Conservation (phyloP, 441 rosid genomes). For the Melastoma candidum region DNA sequence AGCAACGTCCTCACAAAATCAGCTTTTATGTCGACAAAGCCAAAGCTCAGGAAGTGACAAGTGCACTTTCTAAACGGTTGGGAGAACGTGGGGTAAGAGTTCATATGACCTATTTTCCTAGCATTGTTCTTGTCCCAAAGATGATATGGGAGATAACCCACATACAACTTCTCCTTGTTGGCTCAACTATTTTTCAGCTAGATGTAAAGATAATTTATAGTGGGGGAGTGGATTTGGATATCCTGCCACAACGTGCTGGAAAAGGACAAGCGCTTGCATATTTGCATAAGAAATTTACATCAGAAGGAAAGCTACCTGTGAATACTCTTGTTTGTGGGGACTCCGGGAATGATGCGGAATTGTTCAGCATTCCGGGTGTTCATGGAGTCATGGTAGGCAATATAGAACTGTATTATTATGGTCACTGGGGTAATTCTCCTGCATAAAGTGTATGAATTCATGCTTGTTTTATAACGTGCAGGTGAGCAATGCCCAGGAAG, state of each 20-base stretch:
- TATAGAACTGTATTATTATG: constrained; percentile 4
- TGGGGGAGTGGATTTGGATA: constrained; percentile 96
- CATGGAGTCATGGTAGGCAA: constrained; percentile 78
- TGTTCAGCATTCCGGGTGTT: constrained; percentile 74
- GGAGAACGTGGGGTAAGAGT: constrained; percentile 53
- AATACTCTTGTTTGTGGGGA: constrained; percentile 90
- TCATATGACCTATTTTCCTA: background rate
- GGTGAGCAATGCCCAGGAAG: constrained; percentile 64
- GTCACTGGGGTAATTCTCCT: too few relatives aligned
- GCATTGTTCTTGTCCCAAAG: background rate
- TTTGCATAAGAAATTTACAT: constrained; percentile 61
- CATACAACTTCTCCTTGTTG: background rate
- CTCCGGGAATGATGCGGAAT: constrained; percentile 92
- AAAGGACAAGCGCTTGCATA: constrained; percentile 98
- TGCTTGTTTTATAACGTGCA: constrained; percentile 10
- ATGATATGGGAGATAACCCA: background rate
- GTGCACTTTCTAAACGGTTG: constrained; percentile 41
- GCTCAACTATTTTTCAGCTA: constrained; percentile 38
- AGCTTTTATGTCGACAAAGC: constrained; percentile 74
- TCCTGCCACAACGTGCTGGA: constrained; percentile 94
- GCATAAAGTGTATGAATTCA: too few relatives aligned
- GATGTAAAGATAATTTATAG: constrained; percentile 90
- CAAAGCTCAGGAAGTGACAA: constrained; percentile 56
- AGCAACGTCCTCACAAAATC: constrained; percentile 75
- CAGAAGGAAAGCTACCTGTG: constrained; percentile 50